phyloP scores from a whole-genome alignment of 768 basidiomycete species.

The Suillus alpinus region DNA sequence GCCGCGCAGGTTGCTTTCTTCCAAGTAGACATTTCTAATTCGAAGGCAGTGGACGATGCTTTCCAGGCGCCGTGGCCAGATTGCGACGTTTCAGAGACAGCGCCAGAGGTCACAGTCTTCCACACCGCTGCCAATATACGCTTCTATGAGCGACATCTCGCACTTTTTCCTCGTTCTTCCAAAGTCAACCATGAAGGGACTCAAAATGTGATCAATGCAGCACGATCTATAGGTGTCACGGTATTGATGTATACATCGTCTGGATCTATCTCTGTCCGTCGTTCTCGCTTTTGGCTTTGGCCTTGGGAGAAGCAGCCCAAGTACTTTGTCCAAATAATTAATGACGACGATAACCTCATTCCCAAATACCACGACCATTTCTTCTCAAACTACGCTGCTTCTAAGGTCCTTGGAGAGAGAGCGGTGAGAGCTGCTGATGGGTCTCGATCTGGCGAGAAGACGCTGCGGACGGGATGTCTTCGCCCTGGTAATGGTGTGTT shows the following conservation, averaged over 20 bases:
- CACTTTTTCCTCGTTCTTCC: conserved; percentile 51
- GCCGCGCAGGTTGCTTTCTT: conserved; percentile 54
- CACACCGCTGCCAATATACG: conserved; percentile 79
- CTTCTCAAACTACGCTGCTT: conserved; percentile 77
- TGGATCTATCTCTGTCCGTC: conserved; percentile 57
- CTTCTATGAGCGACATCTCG: conserved; percentile 63
- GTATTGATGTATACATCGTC: conserved; percentile 73
- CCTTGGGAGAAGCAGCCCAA: conserved; percentile 68
- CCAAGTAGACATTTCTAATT: conserved; percentile 56
- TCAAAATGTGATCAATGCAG: conserved; percentile 61
- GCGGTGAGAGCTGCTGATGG: conserved; percentile 42
- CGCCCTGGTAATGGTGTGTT: conserved; percentile 79
- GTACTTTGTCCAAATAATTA: conserved; percentile 58
- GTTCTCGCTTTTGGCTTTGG: conserved; percentile 65
- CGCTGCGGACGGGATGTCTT: conserved; percentile 66
- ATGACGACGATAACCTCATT: conserved; percentile 53
- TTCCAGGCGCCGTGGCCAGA: conserved; percentile 65
- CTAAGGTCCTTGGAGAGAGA: conserved; percentile 58
- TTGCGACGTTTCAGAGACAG: conserved; percentile 17
- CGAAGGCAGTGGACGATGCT: conserved; percentile 50
- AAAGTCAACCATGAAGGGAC: conserved; percentile 68
- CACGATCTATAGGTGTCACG: conserved; percentile 50
- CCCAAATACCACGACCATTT: conserved; percentile 58
- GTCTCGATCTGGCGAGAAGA: conserved; percentile 27
- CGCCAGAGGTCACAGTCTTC: conserved; percentile 55